Conservation (phyloP, 192 early-diverging fungal genomes). For the Coemansia sp. region DNA sequence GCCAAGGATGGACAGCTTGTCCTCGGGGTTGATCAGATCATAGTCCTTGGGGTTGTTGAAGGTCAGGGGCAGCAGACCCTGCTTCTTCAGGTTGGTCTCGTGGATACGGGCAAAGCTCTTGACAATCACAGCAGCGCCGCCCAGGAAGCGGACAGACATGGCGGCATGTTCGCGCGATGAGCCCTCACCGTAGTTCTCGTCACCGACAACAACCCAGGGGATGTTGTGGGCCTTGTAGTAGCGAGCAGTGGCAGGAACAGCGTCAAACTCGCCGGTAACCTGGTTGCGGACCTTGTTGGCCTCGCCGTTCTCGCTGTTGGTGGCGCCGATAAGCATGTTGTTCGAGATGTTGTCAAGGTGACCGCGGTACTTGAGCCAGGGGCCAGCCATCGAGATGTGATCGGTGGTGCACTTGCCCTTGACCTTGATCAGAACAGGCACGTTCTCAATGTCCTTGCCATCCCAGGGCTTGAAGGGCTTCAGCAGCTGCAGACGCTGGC, state of each 20-base stretch:
- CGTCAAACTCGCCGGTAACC: slow-evolving; percentile 75
- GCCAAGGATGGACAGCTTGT: slow-evolving; percentile 89
- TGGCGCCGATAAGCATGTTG: slow-evolving; percentile 99
- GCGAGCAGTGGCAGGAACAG: slow-evolving; percentile 92
- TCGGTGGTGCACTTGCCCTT: slow-evolving; percentile 99
- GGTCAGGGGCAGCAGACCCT: slow-evolving; percentile 95
- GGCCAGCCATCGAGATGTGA: slow-evolving; percentile 94
- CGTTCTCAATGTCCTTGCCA: slow-evolving; percentile 79
- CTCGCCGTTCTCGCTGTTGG: slow-evolving; percentile 82
- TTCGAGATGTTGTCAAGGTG: slow-evolving; percentile 99
- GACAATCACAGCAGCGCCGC: slow-evolving; percentile 90
- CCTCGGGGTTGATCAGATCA: slow-evolving; percentile 82
- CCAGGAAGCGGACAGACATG: slow-evolving; percentile 94
- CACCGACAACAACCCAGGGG: slow-evolving; percentile 95
- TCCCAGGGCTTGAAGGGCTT: slow-evolving; percentile 87
- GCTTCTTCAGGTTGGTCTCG: slow-evolving; percentile 99
- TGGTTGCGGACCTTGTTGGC: slow-evolving; percentile 77
- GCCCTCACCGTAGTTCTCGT: slow-evolving; percentile 99
- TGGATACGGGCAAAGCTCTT: slow-evolving; percentile 99
- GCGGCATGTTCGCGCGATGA: slow-evolving; percentile 99
- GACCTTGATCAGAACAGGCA: slow-evolving; percentile 93
- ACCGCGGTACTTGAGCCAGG: slow-evolving; percentile 94
- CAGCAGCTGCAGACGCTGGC: slow-evolving; percentile 90
- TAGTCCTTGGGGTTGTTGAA: slow-evolving; percentile 95
- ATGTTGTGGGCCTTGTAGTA: slow-evolving; percentile 88